These are phyloP conservation scores for Tetracladium marchalianum DNA, from an alignment of 495 filamentous ascomycete genomes.

Conservation along the genomic window DNA sequence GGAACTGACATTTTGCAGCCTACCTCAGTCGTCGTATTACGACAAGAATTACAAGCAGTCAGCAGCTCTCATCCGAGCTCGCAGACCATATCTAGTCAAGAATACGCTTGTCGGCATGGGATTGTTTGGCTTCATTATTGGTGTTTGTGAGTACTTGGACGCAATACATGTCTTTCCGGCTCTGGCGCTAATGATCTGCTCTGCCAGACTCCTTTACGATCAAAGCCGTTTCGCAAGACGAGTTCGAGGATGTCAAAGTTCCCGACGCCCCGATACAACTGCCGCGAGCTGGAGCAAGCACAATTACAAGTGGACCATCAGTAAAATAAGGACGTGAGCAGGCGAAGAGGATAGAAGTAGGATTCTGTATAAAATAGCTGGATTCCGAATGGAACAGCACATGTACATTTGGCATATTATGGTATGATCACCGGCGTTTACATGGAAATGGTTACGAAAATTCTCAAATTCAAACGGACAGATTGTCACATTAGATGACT, in stretches of 20 bases:
- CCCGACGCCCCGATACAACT: conserved; percentile 51
- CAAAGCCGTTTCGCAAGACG: conserved; percentile 82
- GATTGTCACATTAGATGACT: no score
- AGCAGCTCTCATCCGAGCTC: conserved; percentile 78
- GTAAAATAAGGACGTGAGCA: conserved; percentile 1
- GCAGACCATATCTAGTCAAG: conserved; percentile 83
- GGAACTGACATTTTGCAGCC: conserved; percentile 29
- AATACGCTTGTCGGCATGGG: conserved; percentile 67
- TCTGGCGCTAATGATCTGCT: neutral
- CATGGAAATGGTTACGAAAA: no score
- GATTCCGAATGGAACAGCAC: no score
- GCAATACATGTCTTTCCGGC: neutral
- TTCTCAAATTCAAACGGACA: no score
- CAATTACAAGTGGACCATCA: conserved; percentile 7
- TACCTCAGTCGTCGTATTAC: conserved; percentile 78
- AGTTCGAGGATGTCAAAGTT: conserved; percentile 91
- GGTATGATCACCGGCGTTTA: no score
- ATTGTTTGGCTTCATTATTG: conserved; percentile 58
- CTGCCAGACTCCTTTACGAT: conserved; percentile 77
- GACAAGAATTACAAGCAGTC: conserved; percentile 71
- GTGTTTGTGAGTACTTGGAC: conserved; percentile 60
- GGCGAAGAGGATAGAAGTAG: neutral
- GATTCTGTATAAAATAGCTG: no score
- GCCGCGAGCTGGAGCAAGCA: conserved; percentile 29
- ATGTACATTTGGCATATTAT: no score